Conservation (phyloP, 768 basidiomycete species). For the Tulasnella sp. region DNA sequence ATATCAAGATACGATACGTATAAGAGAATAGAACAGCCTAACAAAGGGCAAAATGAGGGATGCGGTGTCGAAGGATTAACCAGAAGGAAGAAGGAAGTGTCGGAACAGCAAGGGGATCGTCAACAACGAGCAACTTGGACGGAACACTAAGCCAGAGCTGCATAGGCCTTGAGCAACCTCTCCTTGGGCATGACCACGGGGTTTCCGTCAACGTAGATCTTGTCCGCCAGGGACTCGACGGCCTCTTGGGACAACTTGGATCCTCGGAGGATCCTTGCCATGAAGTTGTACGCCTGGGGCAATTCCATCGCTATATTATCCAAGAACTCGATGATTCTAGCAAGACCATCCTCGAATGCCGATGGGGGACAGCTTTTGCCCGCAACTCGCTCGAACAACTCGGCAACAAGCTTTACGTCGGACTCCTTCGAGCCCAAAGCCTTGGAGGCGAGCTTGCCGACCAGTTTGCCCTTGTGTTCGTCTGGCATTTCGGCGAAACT, state of each 20-base stretch:
- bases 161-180: conserved; percentile 36
- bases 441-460: conserved; percentile 66
- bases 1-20: no score
- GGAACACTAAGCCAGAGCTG: background rate
- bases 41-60: no score
- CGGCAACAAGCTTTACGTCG: conserved; percentile 71
- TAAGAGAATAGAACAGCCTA: no score
- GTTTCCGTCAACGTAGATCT: conserved; percentile 39
- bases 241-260: conserved; percentile 54
- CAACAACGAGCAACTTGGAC: no score
- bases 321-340: conserved; percentile 63
- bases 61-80: no score
- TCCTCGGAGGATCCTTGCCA: conserved; percentile 70
- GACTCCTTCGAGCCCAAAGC: conserved; percentile 79
- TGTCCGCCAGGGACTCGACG: conserved; percentile 39
- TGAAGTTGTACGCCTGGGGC: conserved; percentile 74
- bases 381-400: conserved; percentile 62
- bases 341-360: conserved; percentile 72
- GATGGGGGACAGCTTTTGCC: conserved; percentile 53
- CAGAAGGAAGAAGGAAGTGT: no score
- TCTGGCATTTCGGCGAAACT: conserved; percentile 75
- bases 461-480: conserved; percentile 57
- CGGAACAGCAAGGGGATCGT: no score
- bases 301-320: conserved; percentile 89
- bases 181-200: conserved; percentile 37